These are phyloP conservation scores for Botryobasidium botryosum DNA, from an alignment of 768 basidiomycete species.

Conservation along the genomic window DNA sequence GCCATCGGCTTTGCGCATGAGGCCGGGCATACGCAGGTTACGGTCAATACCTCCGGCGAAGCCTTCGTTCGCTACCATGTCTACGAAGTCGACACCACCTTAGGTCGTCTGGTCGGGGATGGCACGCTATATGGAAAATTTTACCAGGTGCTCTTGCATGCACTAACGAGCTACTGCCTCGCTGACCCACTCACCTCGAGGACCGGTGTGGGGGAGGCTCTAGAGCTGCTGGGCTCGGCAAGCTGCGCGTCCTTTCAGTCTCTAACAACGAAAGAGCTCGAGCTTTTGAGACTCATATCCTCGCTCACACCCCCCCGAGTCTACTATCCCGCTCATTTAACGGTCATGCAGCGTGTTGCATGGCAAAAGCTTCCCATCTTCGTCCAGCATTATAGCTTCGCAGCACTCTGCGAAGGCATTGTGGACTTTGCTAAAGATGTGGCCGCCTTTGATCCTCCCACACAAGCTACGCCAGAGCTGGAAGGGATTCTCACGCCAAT, in stretches of 20 bases:
- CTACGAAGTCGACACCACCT: slow-evolving; percentile 18
- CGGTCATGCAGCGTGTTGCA: slow-evolving; percentile 25
- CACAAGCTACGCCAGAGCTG: too few species aligned
- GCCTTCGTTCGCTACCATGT: slow-evolving; percentile 18
- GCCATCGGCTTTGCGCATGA: slow-evolving; percentile 10
- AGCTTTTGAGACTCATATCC: slow-evolving; percentile 21
- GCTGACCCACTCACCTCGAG: slow-evolving; percentile 28
- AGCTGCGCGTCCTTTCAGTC: slow-evolving; percentile 26
- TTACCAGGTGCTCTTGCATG: slow-evolving; percentile 29
- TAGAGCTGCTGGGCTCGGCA: slow-evolving; percentile 25
- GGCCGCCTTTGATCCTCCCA: too few species aligned
- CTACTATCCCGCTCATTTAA: slow-evolving; percentile 25
- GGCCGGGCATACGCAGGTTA: slow-evolving; percentile 14
- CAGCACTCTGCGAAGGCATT: too few species aligned
- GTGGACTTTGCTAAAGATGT: too few species aligned
- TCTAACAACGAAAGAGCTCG: slow-evolving; percentile 18
- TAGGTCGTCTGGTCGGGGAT: slow-evolving; percentile 19
- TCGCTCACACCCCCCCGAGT: slow-evolving; percentile 21
- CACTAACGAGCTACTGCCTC: slow-evolving; percentile 26
- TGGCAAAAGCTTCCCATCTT: too few species aligned
- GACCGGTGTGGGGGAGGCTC: slow-evolving; percentile 29
- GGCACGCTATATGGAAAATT: slow-evolving; percentile 19
- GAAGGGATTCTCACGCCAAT: too few species aligned
- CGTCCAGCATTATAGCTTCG: too few species aligned
- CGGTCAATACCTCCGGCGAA: slow-evolving; percentile 6